Base-by-base conservation (phyloP, 106 monocot species). In the Platanthera guangdongensis region DNA sequence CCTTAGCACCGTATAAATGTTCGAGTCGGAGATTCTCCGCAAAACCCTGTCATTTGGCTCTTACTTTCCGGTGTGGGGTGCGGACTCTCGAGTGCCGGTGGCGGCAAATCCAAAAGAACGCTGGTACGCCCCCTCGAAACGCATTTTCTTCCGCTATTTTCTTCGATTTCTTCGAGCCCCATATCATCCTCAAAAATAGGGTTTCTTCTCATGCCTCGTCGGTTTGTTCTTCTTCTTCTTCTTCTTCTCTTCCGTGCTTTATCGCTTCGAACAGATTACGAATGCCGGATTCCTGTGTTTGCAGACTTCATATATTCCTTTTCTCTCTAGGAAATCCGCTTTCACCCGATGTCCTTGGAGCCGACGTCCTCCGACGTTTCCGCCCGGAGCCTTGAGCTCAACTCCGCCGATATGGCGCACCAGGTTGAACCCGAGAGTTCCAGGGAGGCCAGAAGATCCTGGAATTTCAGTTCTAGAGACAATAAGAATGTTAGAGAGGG, bases 311-410 rank as follows among this genome's bases (percentile, higher is more conserved):
- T 5, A 22, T 60, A 60, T 60, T 60, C n/a, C 15, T 60, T 6
- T 6, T 60, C 3, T 8, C 47, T 21, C 70, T 70, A 46, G 47
- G 70, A 47, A 14, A 25, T 16, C 3, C 25, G 47, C 70, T 48
- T 70, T 70, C 9, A 45, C n/a, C 32, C 65, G 47, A 70, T 70
- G 70, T 47, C 70, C 15, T 47, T 0, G 30, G 47, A 70, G 47
- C 47, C 15, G 47, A 6, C 70, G 25, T n/a, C 74, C 14, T 12
- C 16, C 45, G 0, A 30, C 14, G 25, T 12, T 11, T 9, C 75
- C 22, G 5, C 75, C 51, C 30, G 32, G 32, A 11, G 75, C 45
- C 75, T 75, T 32, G 75, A 75, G n/a, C 75, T 75, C 45, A 75
- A 75, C 45, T 75, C 57, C 39, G 53, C 11, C 55, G 75, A 54